A percentile compares a stretch with the other conserved stretches of the same genome.
Evolutionary conservation across 2,329 filamentous ascomycete genomes (phyloP).

Genomic region (Cercospora sp.): DNA sequence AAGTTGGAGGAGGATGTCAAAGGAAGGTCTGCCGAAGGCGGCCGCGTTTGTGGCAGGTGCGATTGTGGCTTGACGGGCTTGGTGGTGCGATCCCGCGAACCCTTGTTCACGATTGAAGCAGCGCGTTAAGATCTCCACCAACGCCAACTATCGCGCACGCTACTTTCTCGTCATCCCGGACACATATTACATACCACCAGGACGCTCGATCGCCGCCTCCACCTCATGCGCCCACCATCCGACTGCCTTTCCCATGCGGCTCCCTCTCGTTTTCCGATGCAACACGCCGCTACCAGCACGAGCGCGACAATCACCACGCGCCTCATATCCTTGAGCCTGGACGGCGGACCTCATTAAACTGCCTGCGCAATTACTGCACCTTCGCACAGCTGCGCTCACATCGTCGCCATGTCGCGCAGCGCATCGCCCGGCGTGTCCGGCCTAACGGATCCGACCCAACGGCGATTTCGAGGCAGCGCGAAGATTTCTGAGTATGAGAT

Average conservation of each 20-base stretch:
- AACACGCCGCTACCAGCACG: constrained; percentile 8
- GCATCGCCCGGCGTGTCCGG: constrained; percentile 43
- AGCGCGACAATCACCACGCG: constrained; percentile 14
- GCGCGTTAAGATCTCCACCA: constrained; percentile 5
- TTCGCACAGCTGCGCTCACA: not conserved
- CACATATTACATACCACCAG: not conserved
- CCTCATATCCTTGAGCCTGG: not conserved
- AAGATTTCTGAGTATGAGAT: constrained; percentile 78
- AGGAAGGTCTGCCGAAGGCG: constrained; percentile 1
- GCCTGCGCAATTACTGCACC: not conserved
- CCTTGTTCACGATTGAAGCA: constrained; percentile 2
- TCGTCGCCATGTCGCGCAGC: constrained; percentile 49
- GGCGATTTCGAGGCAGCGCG: constrained; percentile 79
- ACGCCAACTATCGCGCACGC: constrained; percentile 6
- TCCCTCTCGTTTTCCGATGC: constrained; percentile 10
- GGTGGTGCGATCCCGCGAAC: not conserved
- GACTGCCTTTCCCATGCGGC: constrained; percentile 7
- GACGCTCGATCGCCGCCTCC: not conserved
- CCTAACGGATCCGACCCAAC: constrained; percentile 51
- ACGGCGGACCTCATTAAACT: not conserved
- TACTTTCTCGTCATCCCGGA: not conserved
- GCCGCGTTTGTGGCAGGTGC: not conserved
- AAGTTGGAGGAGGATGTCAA: not conserved
- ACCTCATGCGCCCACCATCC: not conserved
- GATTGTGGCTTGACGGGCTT: not conserved